Conservation (phyloP, 176 grass and related monocot species). For the Otatea glauca region DNA sequence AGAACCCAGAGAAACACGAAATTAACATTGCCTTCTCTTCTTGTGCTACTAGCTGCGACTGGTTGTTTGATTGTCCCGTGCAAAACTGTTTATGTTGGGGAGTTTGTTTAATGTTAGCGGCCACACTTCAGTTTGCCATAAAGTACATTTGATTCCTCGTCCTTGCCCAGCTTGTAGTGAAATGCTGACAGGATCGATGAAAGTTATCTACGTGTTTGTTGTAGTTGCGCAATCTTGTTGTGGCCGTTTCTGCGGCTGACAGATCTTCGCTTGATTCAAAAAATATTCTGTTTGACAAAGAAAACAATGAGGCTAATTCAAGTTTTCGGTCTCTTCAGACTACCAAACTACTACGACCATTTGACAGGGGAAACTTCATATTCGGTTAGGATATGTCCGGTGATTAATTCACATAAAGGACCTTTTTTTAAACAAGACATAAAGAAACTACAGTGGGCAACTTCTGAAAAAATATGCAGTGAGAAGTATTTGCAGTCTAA, state of each 20-base stretch:
- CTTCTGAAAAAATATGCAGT: background rate
- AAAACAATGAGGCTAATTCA: background rate
- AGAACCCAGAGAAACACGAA: too few relatives aligned
- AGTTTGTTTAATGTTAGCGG: background rate
- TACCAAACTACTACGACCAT: background rate
- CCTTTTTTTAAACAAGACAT: background rate
- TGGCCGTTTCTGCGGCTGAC: background rate
- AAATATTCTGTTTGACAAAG: background rate
- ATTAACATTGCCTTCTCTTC: background rate
- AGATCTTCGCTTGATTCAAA: background rate
- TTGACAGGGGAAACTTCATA: background rate
- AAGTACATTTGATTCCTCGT: background rate
- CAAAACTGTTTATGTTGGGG: background rate
- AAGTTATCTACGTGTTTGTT: background rate
- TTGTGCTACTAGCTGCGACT: background rate
- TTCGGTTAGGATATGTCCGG: background rate
- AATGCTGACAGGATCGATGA: background rate
- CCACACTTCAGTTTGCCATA: background rate
- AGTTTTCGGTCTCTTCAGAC: background rate
- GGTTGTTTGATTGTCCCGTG: background rate
- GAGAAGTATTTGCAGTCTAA: background rate
- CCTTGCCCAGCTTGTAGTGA: background rate
- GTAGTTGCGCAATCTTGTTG: background rate
- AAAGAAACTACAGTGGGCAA: background rate
- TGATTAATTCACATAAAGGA: background rate